Evolutionary conservation across 345 rosid species (phyloP).

Genomic region (Schrenkiella parvula): DNA sequence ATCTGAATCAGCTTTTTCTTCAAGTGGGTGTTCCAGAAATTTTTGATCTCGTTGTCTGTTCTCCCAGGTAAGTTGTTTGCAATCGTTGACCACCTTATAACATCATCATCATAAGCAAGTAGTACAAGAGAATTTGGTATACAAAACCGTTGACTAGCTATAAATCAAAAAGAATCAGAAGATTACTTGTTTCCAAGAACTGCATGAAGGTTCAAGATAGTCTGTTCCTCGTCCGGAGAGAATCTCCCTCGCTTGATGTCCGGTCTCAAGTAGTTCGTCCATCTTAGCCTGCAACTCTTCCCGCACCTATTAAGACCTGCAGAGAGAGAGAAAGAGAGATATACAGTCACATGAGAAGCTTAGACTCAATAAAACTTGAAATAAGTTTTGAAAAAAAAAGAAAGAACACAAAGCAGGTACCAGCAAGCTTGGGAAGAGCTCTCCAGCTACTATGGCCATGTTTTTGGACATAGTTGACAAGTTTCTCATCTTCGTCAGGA

Average conservation of each 20-base stretch:
- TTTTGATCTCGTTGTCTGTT: constrained; percentile 76
- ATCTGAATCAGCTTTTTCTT: constrained; percentile 75
- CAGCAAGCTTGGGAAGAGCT: constrained; percentile 85
- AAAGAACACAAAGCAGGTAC: constrained; percentile 16
- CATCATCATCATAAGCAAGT: not conserved
- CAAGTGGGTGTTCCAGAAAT: constrained; percentile 78
- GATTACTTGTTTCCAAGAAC: constrained; percentile 82
- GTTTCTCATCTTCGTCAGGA: constrained; percentile 77
- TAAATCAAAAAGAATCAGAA: not conserved
- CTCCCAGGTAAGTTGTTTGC: constrained; percentile 72
- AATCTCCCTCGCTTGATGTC: constrained; percentile 87
- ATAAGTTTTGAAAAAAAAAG: not conserved
- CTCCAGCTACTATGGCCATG: constrained; percentile 95
- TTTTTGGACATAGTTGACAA: constrained; percentile 51
- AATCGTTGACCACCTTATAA: constrained; percentile 74
- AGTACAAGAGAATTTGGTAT: not conserved
- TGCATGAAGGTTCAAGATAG: constrained; percentile 72
- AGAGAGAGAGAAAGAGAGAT: not conserved
- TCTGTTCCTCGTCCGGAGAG: constrained; percentile 71
- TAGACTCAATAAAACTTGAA: not conserved
- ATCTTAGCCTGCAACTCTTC: constrained; percentile 79
- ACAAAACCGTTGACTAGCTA: constrained; percentile 24
- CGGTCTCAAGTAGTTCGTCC: constrained; percentile 85
- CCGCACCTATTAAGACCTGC: constrained; percentile 78
- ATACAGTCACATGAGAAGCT: not conserved